phyloP scores from a whole-genome alignment of 75 land plant species.

The Isoetes taiwanensis region DNA sequence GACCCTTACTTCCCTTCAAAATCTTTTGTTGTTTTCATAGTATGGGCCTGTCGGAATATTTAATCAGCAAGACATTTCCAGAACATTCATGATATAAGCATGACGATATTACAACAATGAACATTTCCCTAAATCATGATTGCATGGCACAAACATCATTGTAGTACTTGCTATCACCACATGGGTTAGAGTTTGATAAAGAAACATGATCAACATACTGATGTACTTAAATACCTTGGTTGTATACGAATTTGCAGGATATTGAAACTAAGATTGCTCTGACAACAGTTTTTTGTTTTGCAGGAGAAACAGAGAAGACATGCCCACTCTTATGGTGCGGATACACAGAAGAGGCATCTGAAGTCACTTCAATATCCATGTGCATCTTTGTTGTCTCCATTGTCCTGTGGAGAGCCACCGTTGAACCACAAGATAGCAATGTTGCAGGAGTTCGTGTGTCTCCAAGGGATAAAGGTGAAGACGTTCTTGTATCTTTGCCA shows the following conservation, averaged over 20 bases:
- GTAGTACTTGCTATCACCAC: no score
- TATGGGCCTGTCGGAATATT: slow-evolving; percentile 8
- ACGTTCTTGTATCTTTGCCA: slow-evolving; percentile 13
- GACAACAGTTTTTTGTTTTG: no score
- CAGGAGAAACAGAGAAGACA: slow-evolving; percentile 18
- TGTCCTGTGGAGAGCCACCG: slow-evolving; percentile 11
- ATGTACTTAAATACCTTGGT: not conserved
- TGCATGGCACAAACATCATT: no score
- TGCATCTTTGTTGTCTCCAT: no score
- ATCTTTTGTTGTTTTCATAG: slow-evolving; percentile 11
- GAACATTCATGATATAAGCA: not conserved
- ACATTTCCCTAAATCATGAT: no score
- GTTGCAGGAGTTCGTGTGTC: slow-evolving; percentile 21
- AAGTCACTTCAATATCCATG: not conserved
- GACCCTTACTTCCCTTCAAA: slow-evolving; percentile 24
- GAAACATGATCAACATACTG: not conserved
- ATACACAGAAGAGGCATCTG: slow-evolving; percentile 10
- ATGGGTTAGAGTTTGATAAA: no score
- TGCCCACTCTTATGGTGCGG: slow-evolving; percentile 21
- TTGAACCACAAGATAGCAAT: slow-evolving; percentile 16
- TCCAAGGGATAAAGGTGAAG: slow-evolving; percentile 23
- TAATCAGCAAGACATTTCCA: not conserved
- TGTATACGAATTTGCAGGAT: no score
- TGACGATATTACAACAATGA: not conserved
- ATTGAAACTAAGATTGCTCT: no score